Percentiles rank a stretch among this genome's conserved stretches.
These are phyloP conservation scores for Kalmusia sp. DNA, from an alignment of 2,329 filamentous ascomycete genomes.

Conservation along the genomic window DNA sequence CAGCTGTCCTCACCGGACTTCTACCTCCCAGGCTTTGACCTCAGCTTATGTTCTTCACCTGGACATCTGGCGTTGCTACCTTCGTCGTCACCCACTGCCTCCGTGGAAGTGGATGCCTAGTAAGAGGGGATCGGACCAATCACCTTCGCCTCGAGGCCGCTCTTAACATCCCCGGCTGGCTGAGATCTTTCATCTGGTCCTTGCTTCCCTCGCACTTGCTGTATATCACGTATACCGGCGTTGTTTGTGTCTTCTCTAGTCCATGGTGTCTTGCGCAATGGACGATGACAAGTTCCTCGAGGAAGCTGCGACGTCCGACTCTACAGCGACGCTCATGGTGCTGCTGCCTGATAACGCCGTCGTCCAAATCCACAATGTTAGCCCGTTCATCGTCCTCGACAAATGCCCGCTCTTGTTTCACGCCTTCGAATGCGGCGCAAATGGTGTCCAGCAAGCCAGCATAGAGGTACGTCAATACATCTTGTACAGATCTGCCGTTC, in stretches of 20 bases:
- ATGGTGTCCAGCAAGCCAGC: slow-evolving; percentile 40
- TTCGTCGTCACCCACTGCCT: not conserved
- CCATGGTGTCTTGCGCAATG: slow-evolving; percentile 14
- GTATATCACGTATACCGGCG: not conserved
- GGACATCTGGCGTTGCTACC: not conserved
- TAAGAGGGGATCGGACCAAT: not conserved
- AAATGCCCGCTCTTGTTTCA: slow-evolving; percentile 49
- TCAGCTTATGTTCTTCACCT: not conserved
- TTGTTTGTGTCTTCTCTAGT: not conserved
- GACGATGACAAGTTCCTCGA: slow-evolving; percentile 34
- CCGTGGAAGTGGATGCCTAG: not conserved
- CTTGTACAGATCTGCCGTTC: not conserved
- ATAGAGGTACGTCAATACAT: slow-evolving; percentile 35
- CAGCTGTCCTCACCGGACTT: not conserved
- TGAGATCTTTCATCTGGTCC: not conserved
- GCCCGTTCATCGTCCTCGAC: slow-evolving; percentile 38
- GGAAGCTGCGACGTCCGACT: slow-evolving; percentile 13
- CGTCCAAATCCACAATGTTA: slow-evolving; percentile 43
- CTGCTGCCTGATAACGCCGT: slow-evolving; percentile 39
- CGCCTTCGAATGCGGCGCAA: slow-evolving; percentile 47
- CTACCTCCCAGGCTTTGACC: not conserved
- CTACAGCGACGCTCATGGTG: slow-evolving; percentile 40
- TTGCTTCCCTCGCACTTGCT: not conserved
- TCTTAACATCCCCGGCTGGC: not conserved
- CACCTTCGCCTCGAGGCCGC: slow-evolving; percentile 4